Percentiles rank a stretch among this genome's conserved stretches.
These are phyloP conservation scores for Elongisporangium prolatum DNA, from an alignment of 352 stramenopile genomes.

Conservation along the genomic window DNA sequence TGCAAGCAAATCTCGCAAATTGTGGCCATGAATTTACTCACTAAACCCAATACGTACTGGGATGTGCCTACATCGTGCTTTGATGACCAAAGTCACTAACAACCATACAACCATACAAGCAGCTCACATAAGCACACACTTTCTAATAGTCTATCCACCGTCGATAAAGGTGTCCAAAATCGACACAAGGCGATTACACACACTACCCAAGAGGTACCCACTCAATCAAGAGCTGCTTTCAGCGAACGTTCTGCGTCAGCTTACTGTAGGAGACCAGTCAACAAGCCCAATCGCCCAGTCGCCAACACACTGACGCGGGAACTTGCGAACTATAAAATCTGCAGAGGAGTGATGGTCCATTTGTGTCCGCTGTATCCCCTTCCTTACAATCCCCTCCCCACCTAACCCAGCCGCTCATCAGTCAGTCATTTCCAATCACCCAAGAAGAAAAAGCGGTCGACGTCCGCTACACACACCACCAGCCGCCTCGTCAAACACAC, in stretches of 20 bases:
- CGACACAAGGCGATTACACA: background rate
- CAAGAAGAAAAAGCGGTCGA: background rate
- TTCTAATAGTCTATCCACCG: background rate
- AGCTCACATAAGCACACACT: background rate
- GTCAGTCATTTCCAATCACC: background rate
- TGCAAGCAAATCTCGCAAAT: background rate
- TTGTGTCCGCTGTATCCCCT: constrained; percentile 1
- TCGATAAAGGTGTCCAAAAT: background rate
- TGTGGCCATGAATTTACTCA: background rate
- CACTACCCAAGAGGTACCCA: background rate
- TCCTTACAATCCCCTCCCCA: background rate
- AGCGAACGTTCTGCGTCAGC: background rate
- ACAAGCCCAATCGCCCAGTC: background rate
- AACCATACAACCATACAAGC: background rate
- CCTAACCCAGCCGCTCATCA: background rate
- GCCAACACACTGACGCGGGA: background rate
- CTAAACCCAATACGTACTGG: background rate
- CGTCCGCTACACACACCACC: background rate
- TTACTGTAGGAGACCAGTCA: background rate
- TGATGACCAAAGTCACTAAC: background rate
- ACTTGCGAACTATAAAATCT: background rate
- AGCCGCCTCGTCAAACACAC: background rate
- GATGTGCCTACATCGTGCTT: background rate
- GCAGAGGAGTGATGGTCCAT: background rate
- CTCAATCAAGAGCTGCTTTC: background rate